phyloP scores from a whole-genome alignment of 2,329 filamentous ascomycete genomes.

The Alternaria sp. region DNA sequence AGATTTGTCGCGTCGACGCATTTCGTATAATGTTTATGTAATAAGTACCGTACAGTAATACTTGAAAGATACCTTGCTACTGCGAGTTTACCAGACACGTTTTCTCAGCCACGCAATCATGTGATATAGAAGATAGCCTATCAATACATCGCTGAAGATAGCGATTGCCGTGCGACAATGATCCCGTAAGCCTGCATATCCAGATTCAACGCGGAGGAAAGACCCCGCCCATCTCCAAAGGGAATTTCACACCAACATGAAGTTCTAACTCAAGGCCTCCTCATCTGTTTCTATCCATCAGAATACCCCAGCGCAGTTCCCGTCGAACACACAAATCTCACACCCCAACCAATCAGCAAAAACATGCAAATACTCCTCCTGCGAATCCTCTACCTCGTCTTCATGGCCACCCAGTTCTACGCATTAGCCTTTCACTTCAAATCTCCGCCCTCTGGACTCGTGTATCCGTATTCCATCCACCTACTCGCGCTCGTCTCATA shows the following conservation, averaged over 20 bases:
- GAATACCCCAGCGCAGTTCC: not conserved
- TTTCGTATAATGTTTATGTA: not conserved
- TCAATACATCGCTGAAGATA: not conserved
- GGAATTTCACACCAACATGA: not conserved
- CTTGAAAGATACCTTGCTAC: not conserved
- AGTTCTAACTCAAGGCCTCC: not conserved
- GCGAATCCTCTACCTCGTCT: not conserved
- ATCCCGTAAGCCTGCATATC: not conserved
- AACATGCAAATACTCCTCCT: not conserved
- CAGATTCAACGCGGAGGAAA: not conserved
- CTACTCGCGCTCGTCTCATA: not conserved
- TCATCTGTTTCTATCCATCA: not conserved
- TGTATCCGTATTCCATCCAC: not conserved
- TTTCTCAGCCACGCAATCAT: not conserved
- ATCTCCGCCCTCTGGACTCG: not conserved
- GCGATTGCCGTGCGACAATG: not conserved
- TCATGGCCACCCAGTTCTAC: not conserved
- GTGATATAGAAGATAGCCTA: not conserved
- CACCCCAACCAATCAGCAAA: not conserved
- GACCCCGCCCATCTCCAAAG: not conserved
- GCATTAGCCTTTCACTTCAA: not conserved
- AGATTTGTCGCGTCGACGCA: not conserved
- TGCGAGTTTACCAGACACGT: not conserved
- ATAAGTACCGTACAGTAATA: not conserved
- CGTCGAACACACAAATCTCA: not conserved